Percentiles rank a stretch among this genome's conserved stretches.
Conservation (phyloP, 23 red algal species). For the Cyanidium caldarium region DNA sequence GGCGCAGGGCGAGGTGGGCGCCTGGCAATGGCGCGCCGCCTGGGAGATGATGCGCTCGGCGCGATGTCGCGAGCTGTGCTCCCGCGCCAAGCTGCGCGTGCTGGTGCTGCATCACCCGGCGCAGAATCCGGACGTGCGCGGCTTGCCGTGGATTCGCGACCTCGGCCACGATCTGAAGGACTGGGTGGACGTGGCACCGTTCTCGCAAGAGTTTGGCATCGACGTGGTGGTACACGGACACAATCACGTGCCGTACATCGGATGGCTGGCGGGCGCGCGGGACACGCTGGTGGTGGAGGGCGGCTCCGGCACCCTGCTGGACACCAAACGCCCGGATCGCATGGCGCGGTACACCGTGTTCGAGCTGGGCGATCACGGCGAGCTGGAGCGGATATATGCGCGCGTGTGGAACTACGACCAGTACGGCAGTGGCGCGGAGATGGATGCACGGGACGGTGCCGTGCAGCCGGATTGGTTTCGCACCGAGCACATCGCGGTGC, state of each 20-base stretch:
- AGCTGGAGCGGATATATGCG: slow-evolving; percentile 9
- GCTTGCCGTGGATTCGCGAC: slow-evolving; percentile 15
- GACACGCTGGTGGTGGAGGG: slow-evolving; percentile 26
- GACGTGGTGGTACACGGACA: slow-evolving; percentile 31
- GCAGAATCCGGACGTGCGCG: slow-evolving; percentile 26
- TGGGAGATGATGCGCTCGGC: slow-evolving; percentile 15
- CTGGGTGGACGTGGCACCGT: slow-evolving; percentile 12
- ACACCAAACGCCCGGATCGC: slow-evolving; percentile 1
- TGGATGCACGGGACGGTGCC: background rate
- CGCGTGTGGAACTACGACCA: slow-evolving; percentile 20
- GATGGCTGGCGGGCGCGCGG: slow-evolving; percentile 16
- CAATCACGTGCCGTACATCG: slow-evolving; percentile 32
- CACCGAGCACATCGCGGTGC: background rate
- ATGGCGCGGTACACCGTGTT: slow-evolving; percentile 37
- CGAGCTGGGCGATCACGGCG: slow-evolving; percentile 18
- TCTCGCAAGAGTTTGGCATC: slow-evolving; percentile 11
- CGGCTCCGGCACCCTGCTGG: slow-evolving; percentile 24
- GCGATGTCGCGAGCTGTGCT: background rate
- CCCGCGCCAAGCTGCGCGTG: background rate
- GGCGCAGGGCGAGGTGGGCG: slow-evolving; percentile 19
- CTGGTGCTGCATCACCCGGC: slow-evolving; percentile 33
- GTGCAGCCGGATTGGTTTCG: background rate
- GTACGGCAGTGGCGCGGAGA: background rate
- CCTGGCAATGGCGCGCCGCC: background rate
- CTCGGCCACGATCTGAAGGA: slow-evolving; percentile 34